Conservation (phyloP, 2,329 filamentous ascomycete species). For the Arachnomyces sp. region DNA sequence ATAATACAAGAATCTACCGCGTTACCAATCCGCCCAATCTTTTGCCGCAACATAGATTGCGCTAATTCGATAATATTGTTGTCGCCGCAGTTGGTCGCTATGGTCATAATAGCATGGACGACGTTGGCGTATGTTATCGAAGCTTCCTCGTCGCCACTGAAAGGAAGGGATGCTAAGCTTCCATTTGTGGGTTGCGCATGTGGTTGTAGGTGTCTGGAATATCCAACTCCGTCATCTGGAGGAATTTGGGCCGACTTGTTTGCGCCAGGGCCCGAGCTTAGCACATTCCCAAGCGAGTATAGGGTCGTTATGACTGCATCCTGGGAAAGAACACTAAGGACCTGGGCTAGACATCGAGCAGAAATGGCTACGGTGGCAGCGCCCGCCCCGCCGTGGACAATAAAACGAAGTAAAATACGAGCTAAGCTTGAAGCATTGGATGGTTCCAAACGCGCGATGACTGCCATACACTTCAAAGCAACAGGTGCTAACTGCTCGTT, state of each 20-base stretch:
- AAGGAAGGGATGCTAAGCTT: slow-evolving; percentile 61
- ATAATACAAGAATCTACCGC: slow-evolving; percentile 80
- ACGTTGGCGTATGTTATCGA: slow-evolving; percentile 73
- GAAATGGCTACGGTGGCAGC: slow-evolving; percentile 65
- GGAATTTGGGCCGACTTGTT: slow-evolving; percentile 37
- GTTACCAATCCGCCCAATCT: slow-evolving; percentile 75
- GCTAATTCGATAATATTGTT: slow-evolving; percentile 89
- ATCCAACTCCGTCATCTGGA: slow-evolving; percentile 33
- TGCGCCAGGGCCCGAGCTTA: slow-evolving; percentile 61
- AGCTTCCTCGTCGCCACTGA: slow-evolving; percentile 70
- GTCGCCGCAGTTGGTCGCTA: slow-evolving; percentile 73
- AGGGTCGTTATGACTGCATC: slow-evolving; percentile 92
- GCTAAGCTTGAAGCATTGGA: slow-evolving; percentile 67
- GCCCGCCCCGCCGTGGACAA: slow-evolving; percentile 72
- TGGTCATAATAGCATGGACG: slow-evolving; percentile 90
- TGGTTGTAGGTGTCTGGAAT: slow-evolving; percentile 41
- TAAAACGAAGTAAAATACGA: slow-evolving; percentile 72
- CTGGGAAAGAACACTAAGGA: slow-evolving; percentile 75
- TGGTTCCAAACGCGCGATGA: slow-evolving; percentile 69
- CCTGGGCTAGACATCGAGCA: slow-evolving; percentile 74
- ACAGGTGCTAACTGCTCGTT: slow-evolving; percentile 69
- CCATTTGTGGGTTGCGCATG: slow-evolving; percentile 26
- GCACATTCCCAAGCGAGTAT: slow-evolving; percentile 91
- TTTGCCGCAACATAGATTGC: slow-evolving; percentile 93
- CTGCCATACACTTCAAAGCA: slow-evolving; percentile 71